These are phyloP conservation scores for Ganoderma lingzhi DNA, from an alignment of 1,284 basidiomycete genomes.

Conservation along the genomic window DNA sequence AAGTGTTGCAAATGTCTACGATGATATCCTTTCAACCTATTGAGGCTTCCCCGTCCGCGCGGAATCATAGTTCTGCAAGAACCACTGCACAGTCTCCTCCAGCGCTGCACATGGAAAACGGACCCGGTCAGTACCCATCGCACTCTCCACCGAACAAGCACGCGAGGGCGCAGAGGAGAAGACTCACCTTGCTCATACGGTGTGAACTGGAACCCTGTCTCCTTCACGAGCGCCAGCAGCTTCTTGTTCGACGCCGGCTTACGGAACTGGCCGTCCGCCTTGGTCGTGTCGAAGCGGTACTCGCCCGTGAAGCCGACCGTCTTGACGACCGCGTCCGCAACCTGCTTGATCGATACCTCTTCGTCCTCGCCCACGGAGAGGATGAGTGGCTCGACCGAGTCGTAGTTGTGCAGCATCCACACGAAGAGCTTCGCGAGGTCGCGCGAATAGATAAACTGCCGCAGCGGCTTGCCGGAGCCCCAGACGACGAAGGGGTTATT, in stretches of 20 bases:
- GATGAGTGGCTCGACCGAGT: constrained; percentile 89
- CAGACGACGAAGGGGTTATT: constrained; percentile 83
- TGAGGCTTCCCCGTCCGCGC: constrained; percentile 37
- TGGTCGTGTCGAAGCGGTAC: constrained; percentile 74
- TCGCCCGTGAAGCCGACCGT: constrained; percentile 79
- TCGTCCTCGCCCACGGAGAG: constrained; percentile 88
- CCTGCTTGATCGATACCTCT: constrained; percentile 88
- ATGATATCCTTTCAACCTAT: background rate
- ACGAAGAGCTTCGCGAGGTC: constrained; percentile 94
- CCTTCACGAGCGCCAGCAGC: constrained; percentile 71
- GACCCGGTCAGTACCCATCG: constrained; percentile 6
- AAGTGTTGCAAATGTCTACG: background rate
- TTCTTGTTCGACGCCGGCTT: constrained; percentile 95
- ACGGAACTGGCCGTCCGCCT: constrained; percentile 88
- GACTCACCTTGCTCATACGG: constrained; percentile 78
- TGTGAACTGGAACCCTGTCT: constrained; percentile 77
- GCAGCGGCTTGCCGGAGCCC: constrained; percentile 87
- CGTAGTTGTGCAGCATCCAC: constrained; percentile 89
- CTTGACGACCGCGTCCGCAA: constrained; percentile 86
- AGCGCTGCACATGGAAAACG: constrained; percentile 27
- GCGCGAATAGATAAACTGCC: constrained; percentile 94
- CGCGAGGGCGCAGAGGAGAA: constrained; percentile 4
- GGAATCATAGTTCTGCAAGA: constrained; percentile 38
- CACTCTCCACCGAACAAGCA: background rate
- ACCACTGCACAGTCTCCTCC: constrained; percentile 40